These are phyloP conservation scores for Aspergillus caelatus DNA, from an alignment of 2,329 filamentous ascomycete species.

Conservation along the genomic window DNA sequence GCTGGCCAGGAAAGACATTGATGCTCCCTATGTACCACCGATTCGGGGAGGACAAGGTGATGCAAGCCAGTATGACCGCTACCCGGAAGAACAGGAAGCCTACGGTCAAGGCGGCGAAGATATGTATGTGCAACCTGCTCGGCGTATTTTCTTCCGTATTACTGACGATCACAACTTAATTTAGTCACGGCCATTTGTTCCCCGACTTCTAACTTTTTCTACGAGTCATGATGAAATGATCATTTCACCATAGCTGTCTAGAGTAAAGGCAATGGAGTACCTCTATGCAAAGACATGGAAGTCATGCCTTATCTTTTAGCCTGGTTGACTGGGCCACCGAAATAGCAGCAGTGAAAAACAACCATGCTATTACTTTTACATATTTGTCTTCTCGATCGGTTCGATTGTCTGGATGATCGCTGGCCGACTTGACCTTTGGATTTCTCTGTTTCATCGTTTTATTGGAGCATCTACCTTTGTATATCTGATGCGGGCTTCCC, in stretches of 20 bases:
- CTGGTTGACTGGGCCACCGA: background rate
- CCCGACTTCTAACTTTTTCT: conserved; percentile 65
- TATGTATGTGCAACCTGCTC: conserved; percentile 66
- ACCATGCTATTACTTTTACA: conserved; percentile 5
- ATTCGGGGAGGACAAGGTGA: conserved; percentile 93
- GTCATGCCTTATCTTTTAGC: background rate
- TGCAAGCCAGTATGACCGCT: conserved; percentile 96
- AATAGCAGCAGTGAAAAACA: conserved; percentile 2
- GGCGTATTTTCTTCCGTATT: background rate
- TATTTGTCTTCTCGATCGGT: conserved; percentile 10
- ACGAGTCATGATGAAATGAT: conserved; percentile 38
- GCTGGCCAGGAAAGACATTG: conserved; percentile 91
- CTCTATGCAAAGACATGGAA: background rate
- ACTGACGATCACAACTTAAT: conserved; percentile 3
- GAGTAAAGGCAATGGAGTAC: background rate
- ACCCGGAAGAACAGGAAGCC: conserved; percentile 92
- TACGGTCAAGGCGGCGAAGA: conserved; percentile 81
- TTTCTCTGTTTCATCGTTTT: conserved; percentile 11
- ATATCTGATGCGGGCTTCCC: conserved; percentile 9
- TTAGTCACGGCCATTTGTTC: conserved; percentile 74
- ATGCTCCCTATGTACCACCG: conserved; percentile 95
- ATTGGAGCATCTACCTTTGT: conserved; percentile 1
- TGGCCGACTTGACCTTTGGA: conserved; percentile 21
- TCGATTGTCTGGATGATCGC: conserved; percentile 22
- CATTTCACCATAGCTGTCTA: conserved; percentile 19